phyloP scores from a whole-genome alignment of 768 basidiomycete species.

The Lentinula aciculospora region DNA sequence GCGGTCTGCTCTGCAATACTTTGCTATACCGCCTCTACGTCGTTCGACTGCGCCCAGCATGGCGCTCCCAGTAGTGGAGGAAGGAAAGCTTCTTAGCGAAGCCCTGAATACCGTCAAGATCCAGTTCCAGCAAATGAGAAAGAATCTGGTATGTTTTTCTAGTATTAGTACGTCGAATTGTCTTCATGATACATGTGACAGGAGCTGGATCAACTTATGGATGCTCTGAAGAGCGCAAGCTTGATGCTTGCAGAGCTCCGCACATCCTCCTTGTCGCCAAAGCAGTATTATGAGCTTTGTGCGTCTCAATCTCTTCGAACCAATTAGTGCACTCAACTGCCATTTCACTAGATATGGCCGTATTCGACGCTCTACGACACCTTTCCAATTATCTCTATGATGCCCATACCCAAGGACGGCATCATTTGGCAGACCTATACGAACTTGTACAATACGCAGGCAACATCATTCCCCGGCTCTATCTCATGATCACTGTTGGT shows the following conservation, averaged over 20 bases:
- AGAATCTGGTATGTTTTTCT: slow-evolving; percentile 66
- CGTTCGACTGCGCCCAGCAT: slow-evolving; percentile 17
- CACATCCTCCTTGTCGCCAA: slow-evolving; percentile 89
- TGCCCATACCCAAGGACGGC: slow-evolving; percentile 84
- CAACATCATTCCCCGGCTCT: slow-evolving; percentile 89
- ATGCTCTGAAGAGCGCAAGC: slow-evolving; percentile 94
- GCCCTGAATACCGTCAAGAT: slow-evolving; percentile 83
- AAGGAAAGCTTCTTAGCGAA: slow-evolving; percentile 82
- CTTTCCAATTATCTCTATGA: slow-evolving; percentile 96
- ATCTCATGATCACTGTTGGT: slow-evolving; percentile 99
- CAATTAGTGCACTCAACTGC: neutral
- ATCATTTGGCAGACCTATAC: slow-evolving; percentile 97
- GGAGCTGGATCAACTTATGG: slow-evolving; percentile 98
- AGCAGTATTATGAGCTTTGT: slow-evolving; percentile 99
- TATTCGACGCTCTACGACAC: slow-evolving; percentile 94
- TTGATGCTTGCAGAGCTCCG: slow-evolving; percentile 95
- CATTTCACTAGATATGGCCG: slow-evolving; percentile 80
- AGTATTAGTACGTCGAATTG: slow-evolving; percentile 1
- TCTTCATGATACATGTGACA: slow-evolving; percentile 22
- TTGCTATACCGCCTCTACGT: slow-evolving; percentile 1
- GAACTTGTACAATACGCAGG: slow-evolving; percentile 99
- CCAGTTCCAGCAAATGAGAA: slow-evolving; percentile 92
- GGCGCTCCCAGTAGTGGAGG: slow-evolving; percentile 51
- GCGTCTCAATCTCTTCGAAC: slow-evolving; percentile 18
- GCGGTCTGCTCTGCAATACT: neutral